Conservation (phyloP, 306 rosid genomes). For the Prunus armeniaca region DNA sequence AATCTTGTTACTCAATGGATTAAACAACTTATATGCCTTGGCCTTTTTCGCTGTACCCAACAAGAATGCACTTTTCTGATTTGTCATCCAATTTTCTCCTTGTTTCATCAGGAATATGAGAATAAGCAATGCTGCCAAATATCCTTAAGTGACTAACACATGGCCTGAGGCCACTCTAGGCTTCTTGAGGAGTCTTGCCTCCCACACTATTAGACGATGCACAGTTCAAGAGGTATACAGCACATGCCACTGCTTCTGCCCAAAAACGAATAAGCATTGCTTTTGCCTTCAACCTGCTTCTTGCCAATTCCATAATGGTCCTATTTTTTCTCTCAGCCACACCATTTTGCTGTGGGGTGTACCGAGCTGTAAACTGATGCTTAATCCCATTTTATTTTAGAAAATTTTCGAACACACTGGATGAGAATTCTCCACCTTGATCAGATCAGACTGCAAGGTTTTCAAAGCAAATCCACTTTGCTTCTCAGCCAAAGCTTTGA, state of each 20-base stretch:
- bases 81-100: slow-evolving; percentile 4
- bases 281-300: neutral
- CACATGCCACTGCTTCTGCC: neutral
- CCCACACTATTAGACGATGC: neutral
- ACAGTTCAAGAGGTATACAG: neutral
- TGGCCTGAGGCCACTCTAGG: neutral
- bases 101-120: neutral
- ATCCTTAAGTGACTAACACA: neutral
- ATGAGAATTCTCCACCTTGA: neutral
- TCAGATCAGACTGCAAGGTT: neutral
- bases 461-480: neutral
- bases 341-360: neutral
- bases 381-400: neutral
- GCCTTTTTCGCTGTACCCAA: too few relatives aligned
- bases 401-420: neutral
- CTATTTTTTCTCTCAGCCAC: neutral
- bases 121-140: neutral
- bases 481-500: too few relatives aligned
- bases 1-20: too few relatives aligned
- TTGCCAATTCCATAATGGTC: neutral
- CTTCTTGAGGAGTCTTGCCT: neutral
- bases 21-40: too few relatives aligned
- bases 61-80: neutral
- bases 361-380: neutral
- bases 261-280: neutral